A percentile compares a stretch with the other conserved stretches of the same genome.
phyloP scores from a whole-genome alignment of 1,139 yeast genomes.

The Candida buenavistaensis region DNA sequence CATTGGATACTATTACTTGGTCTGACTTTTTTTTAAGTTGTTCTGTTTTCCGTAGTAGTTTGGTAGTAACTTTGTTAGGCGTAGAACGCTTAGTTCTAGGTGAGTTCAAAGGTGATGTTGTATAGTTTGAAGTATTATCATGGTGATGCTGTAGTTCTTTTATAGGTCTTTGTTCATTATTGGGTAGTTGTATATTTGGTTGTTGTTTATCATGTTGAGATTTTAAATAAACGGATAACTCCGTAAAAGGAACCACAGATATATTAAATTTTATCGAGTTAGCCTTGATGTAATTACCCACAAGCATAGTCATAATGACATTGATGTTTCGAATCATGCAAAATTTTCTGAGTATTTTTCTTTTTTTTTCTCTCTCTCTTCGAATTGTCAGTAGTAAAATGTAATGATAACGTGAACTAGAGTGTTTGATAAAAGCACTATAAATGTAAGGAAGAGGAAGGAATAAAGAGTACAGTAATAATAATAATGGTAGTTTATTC shows the following conservation, averaged over 20 bases:
- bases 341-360: not conserved
- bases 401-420: too few species aligned
- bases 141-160: too few species aligned
- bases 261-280: not conserved
- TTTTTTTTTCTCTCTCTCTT: not conserved
- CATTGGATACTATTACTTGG: slow-evolving; percentile 43
- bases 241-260: not conserved
- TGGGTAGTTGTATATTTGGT: too few species aligned
- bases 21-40: slow-evolving; percentile 3
- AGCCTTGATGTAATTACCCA: not conserved
- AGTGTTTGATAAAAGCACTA: too few species aligned
- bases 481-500: too few species aligned
- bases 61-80: not conserved
- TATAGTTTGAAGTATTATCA: too few species aligned
- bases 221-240: not conserved
- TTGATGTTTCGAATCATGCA: too few species aligned
- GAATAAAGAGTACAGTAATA: too few species aligned
- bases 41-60: slow-evolving; percentile 1
- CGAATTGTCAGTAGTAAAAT: too few species aligned
- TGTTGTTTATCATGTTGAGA: too few species aligned
- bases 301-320: slow-evolving; percentile 1
- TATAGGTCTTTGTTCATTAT: too few species aligned
- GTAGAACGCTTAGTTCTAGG: not conserved
- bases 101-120: not conserved
- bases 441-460: too few species aligned